phyloP scores from a whole-genome alignment of 768 basidiomycete genomes.

The Termitomyces sp. region DNA sequence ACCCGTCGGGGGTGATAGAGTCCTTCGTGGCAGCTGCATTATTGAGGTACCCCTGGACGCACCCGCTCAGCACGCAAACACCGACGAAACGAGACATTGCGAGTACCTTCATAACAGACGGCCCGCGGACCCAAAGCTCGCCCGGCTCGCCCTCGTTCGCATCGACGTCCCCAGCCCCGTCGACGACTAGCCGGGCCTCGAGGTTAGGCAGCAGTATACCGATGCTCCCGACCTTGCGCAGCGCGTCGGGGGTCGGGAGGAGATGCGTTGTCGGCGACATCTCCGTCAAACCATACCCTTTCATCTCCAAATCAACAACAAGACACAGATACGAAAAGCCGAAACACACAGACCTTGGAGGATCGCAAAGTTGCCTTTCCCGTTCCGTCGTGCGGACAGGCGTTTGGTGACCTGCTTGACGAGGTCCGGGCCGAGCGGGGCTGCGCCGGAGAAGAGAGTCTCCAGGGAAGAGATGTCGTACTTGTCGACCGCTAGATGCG shows the following conservation, averaged over 20 bases:
- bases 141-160: conserved; percentile 55
- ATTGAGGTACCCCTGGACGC: conserved; percentile 62
- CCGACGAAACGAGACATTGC: not conserved
- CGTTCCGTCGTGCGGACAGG: conserved; percentile 28
- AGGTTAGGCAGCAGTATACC: conserved; percentile 72
- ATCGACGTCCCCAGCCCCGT: conserved; percentile 31
- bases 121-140: conserved; percentile 80
- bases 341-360: too few relatives aligned
- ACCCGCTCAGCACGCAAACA: not conserved
- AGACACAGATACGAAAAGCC: too few relatives aligned
- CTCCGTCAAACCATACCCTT: conserved; percentile 79
- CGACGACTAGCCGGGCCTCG: conserved; percentile 65
- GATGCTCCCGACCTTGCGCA: conserved; percentile 56
- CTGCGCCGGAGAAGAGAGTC: conserved; percentile 68
- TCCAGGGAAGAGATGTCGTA: conserved; percentile 61
- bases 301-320: too few relatives aligned
- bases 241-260: conserved; percentile 36
- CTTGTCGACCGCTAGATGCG: conserved; percentile 47
- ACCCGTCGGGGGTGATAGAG: conserved; percentile 65
- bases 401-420: conserved; percentile 40
- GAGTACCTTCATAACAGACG: conserved; percentile 75
- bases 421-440: conserved; percentile 67
- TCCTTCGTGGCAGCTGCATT: conserved; percentile 65
- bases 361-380: conserved; percentile 35
- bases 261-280: conserved; percentile 70